Evolutionary conservation across 768 basidiomycete species (phyloP).

Genomic region (Lenzites betulinus): DNA sequence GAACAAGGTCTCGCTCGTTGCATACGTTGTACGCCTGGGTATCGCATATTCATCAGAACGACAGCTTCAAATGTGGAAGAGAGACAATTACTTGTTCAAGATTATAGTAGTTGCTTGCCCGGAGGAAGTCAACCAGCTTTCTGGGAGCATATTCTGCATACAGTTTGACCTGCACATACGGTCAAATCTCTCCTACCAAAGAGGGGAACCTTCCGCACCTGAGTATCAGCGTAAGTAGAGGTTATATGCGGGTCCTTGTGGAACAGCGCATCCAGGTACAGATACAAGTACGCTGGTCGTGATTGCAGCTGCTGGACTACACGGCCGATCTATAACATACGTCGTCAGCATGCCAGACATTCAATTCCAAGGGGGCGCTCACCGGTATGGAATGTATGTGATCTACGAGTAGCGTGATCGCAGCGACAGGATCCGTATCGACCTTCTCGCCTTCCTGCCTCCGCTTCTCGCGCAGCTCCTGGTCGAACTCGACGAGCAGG

Average conservation of each 20-base stretch:
- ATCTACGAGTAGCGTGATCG: slow-evolving; percentile 86
- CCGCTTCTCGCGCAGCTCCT: slow-evolving; percentile 72
- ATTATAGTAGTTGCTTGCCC: slow-evolving; percentile 89
- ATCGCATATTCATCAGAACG: background rate
- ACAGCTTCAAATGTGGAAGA: background rate
- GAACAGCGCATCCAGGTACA: slow-evolving; percentile 90
- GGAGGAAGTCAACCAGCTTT: slow-evolving; percentile 86
- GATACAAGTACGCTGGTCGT: slow-evolving; percentile 81
- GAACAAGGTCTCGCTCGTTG: slow-evolving; percentile 81
- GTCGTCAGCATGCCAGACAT: background rate
- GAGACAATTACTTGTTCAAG: slow-evolving; percentile 65
- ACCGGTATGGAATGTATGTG: slow-evolving; percentile 97
- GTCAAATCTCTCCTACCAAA: background rate
- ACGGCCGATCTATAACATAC: slow-evolving; percentile 63
- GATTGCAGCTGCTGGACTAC: slow-evolving; percentile 86
- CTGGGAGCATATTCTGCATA: slow-evolving; percentile 86
- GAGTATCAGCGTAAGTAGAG: slow-evolving; percentile 80
- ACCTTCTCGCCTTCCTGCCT: slow-evolving; percentile 42
- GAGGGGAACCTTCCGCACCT: slow-evolving; percentile 45
- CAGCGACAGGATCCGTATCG: slow-evolving; percentile 60
- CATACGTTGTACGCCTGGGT: slow-evolving; percentile 84
- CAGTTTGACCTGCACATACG: slow-evolving; percentile 64
- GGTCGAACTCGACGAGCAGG: slow-evolving; percentile 91
- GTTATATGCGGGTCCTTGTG: slow-evolving; percentile 83
- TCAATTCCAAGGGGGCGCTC: slow-evolving; percentile 30